Conservation (phyloP, 2,329 filamentous ascomycete species). For the Pseudomassariella vexata region DNA sequence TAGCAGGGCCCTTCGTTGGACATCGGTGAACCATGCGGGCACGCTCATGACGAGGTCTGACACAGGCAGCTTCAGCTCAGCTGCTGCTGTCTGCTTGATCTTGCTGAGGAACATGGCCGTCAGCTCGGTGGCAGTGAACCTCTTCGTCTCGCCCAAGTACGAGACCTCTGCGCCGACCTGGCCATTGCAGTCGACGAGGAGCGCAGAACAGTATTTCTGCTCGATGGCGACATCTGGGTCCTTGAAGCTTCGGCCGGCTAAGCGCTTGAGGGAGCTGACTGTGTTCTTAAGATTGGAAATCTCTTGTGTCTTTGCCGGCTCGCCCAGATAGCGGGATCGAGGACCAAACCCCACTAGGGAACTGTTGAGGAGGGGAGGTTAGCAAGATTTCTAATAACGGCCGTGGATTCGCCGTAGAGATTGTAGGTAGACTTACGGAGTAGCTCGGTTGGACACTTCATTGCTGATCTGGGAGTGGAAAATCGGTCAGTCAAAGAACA, state of each 20-base stretch:
- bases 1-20: constrained; percentile 81
- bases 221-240: constrained; percentile 93
- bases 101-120: constrained; percentile 94
- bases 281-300: constrained; percentile 99
- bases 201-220: constrained; percentile 82
- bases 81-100: constrained; percentile 80
- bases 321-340: constrained; percentile 89
- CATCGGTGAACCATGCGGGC: constrained; percentile 94
- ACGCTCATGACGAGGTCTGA: constrained; percentile 91
- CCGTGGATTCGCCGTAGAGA: too few species aligned
- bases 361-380: constrained; percentile 38
- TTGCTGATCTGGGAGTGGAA: constrained; percentile 73
- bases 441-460: constrained; percentile 97
- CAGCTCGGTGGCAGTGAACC: constrained; percentile 90
- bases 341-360: constrained; percentile 93
- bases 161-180: constrained; percentile 91
- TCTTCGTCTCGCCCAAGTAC: constrained; percentile 92
- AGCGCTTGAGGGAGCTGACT: constrained; percentile 84
- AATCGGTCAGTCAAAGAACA: constrained; percentile 12
- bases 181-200: constrained; percentile 84
- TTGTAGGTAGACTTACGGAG: constrained; percentile 89
- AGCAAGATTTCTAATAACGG: constrained; percentile 11
- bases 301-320: constrained; percentile 96
- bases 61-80: constrained; percentile 85
- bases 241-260: constrained; percentile 77